Base-by-base conservation (phyloP, 495 filamentous ascomycete genomes). In the Trichoderma parareesei region DNA sequence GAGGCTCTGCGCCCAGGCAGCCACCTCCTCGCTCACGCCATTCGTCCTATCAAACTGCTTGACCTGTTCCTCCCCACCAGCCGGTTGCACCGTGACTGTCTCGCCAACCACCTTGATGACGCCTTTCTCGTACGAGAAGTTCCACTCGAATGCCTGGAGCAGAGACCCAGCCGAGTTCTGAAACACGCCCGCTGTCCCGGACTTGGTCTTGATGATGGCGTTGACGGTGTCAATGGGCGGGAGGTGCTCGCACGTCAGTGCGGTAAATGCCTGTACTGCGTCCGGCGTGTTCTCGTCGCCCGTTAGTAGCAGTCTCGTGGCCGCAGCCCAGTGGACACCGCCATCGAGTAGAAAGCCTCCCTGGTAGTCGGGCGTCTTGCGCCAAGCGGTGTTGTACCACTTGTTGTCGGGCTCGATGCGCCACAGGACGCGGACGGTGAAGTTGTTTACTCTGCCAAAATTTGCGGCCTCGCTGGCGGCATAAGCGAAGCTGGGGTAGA, bases 311-410 rank as follows among this genome's bases (percentile, higher is more conserved):
- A 84, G 69, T 57, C 88, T 76, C 9, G 87, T 74, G 0, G 76
- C 87, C 18, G 90, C 90, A 40, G 87, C 76, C 64, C 83, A 85
- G 70, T 93, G 90, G 7, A 94, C 84, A 3, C 90, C 90, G 4
- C 87, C 90, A 67, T 93, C 90, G 1, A 93, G 77, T 20, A 92
- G 71, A 69, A 92, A 94, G 20, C 90, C 90, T 35, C 89, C 90
- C 71, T 91, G 88, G 69, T 92, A 83, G 42, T 81, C 75, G 0
- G 90, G 90, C 14, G 65, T 81, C 69, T 88, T 90, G 20, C 90
- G 84, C 90, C 90, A 92, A 49, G 79, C 73, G 1, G 90, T 93
- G 64, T 87, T 75, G 68, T 66, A 72, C 63, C 70, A 76, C 44
- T 73, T 73, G 67, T 74, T 76, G 38, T 64, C 65, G 27, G 69